Conservation (phyloP, 352 stramenopile genomes). For the Globisporangium orthogonon region DNA sequence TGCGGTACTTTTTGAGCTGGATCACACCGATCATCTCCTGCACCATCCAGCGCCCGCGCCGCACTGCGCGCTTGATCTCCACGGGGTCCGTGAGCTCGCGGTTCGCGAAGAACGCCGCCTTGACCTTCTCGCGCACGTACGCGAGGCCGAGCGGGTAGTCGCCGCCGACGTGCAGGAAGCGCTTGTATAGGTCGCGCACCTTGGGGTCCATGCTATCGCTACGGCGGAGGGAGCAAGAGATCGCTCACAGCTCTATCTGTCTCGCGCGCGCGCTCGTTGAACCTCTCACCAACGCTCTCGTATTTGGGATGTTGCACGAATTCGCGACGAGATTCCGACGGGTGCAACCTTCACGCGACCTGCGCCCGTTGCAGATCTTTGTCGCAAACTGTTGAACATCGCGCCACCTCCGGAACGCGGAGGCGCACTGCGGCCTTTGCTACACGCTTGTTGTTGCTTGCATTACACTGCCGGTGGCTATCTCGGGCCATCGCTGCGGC, state of each 20-base stretch:
- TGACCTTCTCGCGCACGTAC: conserved; percentile 90
- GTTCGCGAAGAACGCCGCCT: conserved; percentile 89
- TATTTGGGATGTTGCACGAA: too few species aligned
- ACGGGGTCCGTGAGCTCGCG: conserved; percentile 47
- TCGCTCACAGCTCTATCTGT: too few species aligned
- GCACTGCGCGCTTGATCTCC: conserved; percentile 80
- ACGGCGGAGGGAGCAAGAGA: too few species aligned
- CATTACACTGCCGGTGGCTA: background rate
- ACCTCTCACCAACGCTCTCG: too few species aligned
- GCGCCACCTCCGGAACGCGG: background rate
- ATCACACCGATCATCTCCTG: conserved; percentile 96
- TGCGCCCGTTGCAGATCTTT: background rate
- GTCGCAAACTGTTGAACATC: background rate
- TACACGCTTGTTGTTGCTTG: conserved; percentile 3
- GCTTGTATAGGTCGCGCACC: conserved; percentile 95
- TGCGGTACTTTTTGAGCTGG: conserved; percentile 96
- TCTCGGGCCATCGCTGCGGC: background rate
- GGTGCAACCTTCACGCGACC: too few species aligned
- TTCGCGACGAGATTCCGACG: too few species aligned
- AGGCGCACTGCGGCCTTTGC: background rate
- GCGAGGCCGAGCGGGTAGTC: conserved; percentile 93
- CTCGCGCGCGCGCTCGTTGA: too few species aligned
- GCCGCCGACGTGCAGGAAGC: conserved; percentile 88
- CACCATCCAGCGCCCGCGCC: conserved; percentile 90
- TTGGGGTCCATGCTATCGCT: conserved; percentile 81